Base-by-base conservation (phyloP, 768 basidiomycete species). In the Amanita pseudoporphyria region DNA sequence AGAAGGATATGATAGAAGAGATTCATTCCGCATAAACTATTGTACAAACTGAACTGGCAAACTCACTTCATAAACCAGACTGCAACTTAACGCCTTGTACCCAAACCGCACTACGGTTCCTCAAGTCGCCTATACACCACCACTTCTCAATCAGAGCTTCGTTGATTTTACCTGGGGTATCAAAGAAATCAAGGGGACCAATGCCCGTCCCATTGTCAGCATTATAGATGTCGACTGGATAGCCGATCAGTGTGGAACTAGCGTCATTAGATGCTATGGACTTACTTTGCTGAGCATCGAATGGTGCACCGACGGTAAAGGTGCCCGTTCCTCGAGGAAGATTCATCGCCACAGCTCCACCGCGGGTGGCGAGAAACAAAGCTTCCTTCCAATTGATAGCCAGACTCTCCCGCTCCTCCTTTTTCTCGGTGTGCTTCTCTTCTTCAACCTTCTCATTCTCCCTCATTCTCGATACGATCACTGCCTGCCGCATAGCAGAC, bases 351-450 rank as follows among this genome's bases (percentile, higher is more conserved):
- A 68, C 58, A 0, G 86, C 80, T 6, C 92, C 90, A 6, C 92
- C 90, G 38, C 74, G 68, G 1, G 91, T 95, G 0, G 87, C 89
- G 21, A 95, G 73, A 61, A 80, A 92, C 10, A 94, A 60, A 0
- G 84, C 67, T 53, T 90, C 89, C 56, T 77, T 82, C 92, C 91
- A 95, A 58, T 83, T 77, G 14, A 94, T 70, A 0, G 78, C 73
- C 18, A 85, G 58, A 24, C 61, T 62, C 14, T 54, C 30, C 31
- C n/a, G n/a, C n/a, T 45, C 53, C 14, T 52, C 49, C 6, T 21
- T 52, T 21, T 52, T 45, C 6, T 19, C 47, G 33, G 22, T 36
- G 2, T 47, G 50, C 30, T 45, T 45, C 24, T 49, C 54, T 24
- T 64, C 61, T 28, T 69, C 60, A 9, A 69, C 65, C 31, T 60